Conservation (phyloP, 306 rosid species). For the Calophaca sinica region DNA sequence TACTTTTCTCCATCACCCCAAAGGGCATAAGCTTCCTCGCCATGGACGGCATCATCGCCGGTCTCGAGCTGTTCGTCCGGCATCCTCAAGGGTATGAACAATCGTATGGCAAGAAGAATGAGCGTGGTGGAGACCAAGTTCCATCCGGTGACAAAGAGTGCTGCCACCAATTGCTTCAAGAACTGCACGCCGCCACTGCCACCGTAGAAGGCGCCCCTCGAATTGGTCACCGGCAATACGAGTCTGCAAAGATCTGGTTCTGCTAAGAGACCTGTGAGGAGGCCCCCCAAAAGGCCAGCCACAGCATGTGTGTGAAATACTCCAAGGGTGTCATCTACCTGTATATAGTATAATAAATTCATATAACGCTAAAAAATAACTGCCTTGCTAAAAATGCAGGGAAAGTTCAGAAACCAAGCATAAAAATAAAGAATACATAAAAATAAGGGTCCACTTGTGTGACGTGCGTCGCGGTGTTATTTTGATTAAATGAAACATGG, state of each 20-base stretch:
- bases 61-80: slow-evolving; percentile 30
- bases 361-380: neutral
- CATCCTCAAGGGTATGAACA: slow-evolving; percentile 43
- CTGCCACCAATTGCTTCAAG: slow-evolving; percentile 37
- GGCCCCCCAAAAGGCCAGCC: slow-evolving; percentile 42
- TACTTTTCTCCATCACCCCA: slow-evolving; percentile 45
- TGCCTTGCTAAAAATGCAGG: neutral
- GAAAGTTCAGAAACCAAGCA: neutral
- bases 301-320: slow-evolving; percentile 44
- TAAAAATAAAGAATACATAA: neutral
- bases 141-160: slow-evolving; percentile 35
- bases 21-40: slow-evolving; percentile 44
- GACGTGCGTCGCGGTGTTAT: neutral
- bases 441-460: neutral
- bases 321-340: slow-evolving; percentile 46
- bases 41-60: slow-evolving; percentile 37
- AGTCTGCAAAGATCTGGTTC: slow-evolving; percentile 43
- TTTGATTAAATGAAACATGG: too few relatives aligned
- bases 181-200: slow-evolving; percentile 13
- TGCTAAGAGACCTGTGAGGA: slow-evolving; percentile 41
- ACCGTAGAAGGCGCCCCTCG: slow-evolving; percentile 43
- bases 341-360: neutral
- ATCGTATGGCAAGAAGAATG: slow-evolving; percentile 34
- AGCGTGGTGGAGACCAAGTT: slow-evolving; percentile 43
- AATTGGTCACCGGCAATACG: slow-evolving; percentile 30